Evolutionary conservation across 805 yeast genomes (phyloP).

Genomic region (Kodamaea jinghongensis): DNA sequence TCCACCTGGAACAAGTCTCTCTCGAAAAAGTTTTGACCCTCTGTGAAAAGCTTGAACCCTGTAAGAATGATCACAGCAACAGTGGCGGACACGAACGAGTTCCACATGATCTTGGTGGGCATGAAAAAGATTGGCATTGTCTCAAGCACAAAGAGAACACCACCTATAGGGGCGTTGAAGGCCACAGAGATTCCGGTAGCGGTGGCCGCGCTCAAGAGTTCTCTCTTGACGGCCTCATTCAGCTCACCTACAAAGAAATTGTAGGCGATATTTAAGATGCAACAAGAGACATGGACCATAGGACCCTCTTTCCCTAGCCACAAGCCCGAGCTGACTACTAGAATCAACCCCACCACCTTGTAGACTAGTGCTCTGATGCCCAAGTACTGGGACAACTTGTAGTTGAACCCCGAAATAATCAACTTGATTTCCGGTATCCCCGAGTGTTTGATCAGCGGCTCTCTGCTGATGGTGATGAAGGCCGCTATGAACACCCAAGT

Average conservation of each 20-base stretch:
- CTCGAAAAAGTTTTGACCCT: constrained; percentile 40
- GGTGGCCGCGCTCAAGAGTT: constrained; percentile 67
- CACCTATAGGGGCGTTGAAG: constrained; percentile 85
- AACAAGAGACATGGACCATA: constrained; percentile 72
- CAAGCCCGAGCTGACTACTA: constrained; percentile 71
- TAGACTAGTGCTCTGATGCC: constrained; percentile 49
- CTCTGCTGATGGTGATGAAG: constrained; percentile 24
- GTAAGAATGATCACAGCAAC: constrained; percentile 60
- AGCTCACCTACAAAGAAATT: constrained; percentile 25
- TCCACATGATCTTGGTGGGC: constrained; percentile 73
- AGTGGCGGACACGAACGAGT: constrained; percentile 76
- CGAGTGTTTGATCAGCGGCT: constrained; percentile 37
- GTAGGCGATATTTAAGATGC: constrained; percentile 43
- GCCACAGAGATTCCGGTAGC: constrained; percentile 87
- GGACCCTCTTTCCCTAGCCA: constrained; percentile 92
- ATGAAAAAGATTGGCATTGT: constrained; percentile 62
- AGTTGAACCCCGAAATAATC: constrained; percentile 62
- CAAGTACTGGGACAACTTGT: constrained; percentile 46
- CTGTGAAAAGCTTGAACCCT: constrained; percentile 39
- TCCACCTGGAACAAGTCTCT: constrained; percentile 60
- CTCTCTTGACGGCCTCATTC: constrained; percentile 64
- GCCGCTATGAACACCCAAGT: constrained; percentile 27
- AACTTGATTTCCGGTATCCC: constrained; percentile 77
- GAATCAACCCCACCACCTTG: constrained; percentile 56
- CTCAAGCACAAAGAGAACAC: constrained; percentile 76